Evolutionary conservation across 2,329 filamentous ascomycete species (phyloP), one percentile per base, ranked within the genome.

Genomic region (Davidsoniella australis): DNA sequence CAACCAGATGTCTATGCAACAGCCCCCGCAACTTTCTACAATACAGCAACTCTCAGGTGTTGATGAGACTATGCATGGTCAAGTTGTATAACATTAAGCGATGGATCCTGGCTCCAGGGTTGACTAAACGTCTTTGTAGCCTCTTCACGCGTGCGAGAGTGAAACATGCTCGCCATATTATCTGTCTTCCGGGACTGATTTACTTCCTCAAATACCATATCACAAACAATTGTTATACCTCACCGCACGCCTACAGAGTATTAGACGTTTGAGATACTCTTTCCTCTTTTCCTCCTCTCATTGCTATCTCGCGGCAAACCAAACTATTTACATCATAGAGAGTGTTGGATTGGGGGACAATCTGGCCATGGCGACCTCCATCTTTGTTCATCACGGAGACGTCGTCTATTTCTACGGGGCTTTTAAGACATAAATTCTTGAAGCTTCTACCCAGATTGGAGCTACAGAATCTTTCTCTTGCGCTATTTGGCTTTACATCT

Each of bases 51-150:
- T 52, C 12, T 18, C 46, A 23, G 47, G 46, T 8, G 46, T 52
- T n/a, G 47, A 52, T 20, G 50, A 52, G 47, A 41, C 47, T 17
- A 23, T 52, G 14, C 50, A 49, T 46, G 42, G 50, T 17, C 42
- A 44, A 12, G 45, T 44, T 37, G 41, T 52, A 52, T 52, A 49
- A 39, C 41, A 51, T 37, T 29, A 42, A 50, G 33, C 33, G 16
- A 17, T 45, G 33, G 47, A 49, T 49, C 39, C 47, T 45, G 20
- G 41, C 29, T 45, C 47, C 41, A 29, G 41, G 38, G 33, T 17
- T 39, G 33, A 16, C 20, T 24, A 17, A 18, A 12, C 17, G 48
- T 18, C 48, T 49, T 26, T n/a, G 10, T 12, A 4, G 17, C 40
- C 39, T 16, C 5, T n/a, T 48, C 9, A 16, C 17, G 9, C 24